Evolutionary conservation across 148 eudicot species (phyloP), one percentile per base, ranked within the genome.

Genomic region (Drosera capensis): DNA sequence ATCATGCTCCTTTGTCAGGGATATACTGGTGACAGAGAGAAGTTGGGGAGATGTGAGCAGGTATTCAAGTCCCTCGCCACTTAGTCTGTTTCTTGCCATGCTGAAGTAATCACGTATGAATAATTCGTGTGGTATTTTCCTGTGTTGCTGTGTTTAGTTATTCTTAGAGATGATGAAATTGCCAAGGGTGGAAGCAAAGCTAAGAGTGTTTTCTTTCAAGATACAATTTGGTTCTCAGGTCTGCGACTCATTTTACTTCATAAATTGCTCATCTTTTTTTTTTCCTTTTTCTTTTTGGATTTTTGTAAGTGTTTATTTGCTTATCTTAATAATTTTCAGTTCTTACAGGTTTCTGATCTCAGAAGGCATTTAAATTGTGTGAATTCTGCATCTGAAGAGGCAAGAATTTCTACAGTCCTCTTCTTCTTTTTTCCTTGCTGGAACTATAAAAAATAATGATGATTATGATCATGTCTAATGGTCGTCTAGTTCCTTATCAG

Each of bases 101-200:
- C 17, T 11, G 5, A 13, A 16, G 7, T 39, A 1, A 39, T 11
- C 8, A n/a, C 17, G n/a, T 17, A 6, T 7, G 5, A 7, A 14
- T 7, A 37, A 13, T 3, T 7, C 17, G 7, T 4, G n/a, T 39
- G n/a, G 7, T 39, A 17, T 49, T 11, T 49, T 14, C 12, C 22
- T 45, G 21, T 38, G 24, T 49, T 14, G 13, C 20, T 40, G 21
- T 38, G 23, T 74, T 46, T 80, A 87, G 96, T 87, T 79, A 49
- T 83, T 82, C 54, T 9, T 82, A 66, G 96, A 87, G 83, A 71
- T 87, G 60, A 87, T 87, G 96, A 87, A 87, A 68, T 94, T 70
- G 45, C 96, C 96, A 40, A 70, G 96, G 34, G 90, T 83, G 68
- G 96, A 87, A 60, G 73, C 94, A 41, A 87, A 87, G 68, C 60